Percentiles rank a stretch among this genome's conserved stretches.
Conservation (phyloP, 108 stramenopile species). For the Fragilaria radians region DNA sequence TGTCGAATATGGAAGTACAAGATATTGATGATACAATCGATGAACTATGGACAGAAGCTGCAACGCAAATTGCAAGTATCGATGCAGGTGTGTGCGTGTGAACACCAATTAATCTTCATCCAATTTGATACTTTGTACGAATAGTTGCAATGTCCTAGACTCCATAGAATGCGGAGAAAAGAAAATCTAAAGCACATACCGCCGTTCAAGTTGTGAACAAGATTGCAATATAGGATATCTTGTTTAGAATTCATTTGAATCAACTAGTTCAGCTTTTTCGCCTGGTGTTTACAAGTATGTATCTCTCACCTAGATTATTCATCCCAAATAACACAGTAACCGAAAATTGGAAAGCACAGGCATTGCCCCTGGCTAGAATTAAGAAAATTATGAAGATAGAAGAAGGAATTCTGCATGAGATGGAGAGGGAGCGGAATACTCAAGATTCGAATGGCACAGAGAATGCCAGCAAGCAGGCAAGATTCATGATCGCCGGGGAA, state of each 20-base stretch:
- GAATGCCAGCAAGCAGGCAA: slow-evolving; percentile 6
- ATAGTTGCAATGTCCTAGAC: not conserved
- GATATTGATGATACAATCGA: slow-evolving; percentile 36
- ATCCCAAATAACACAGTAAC: slow-evolving; percentile 8
- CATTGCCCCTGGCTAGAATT: slow-evolving; percentile 81
- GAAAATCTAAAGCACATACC: not conserved
- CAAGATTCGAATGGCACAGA: slow-evolving; percentile 14
- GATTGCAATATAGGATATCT: not conserved
- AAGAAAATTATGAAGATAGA: slow-evolving; percentile 97
- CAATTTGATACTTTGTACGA: not conserved
- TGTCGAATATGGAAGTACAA: slow-evolving; percentile 5
- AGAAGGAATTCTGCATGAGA: slow-evolving; percentile 50
- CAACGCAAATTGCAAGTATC: slow-evolving; percentile 18
- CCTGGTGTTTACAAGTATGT: not conserved
- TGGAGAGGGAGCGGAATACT: slow-evolving; percentile 26
- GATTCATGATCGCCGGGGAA: slow-evolving; percentile 65
- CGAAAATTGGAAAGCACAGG: slow-evolving; percentile 61
- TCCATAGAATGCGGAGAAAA: not conserved
- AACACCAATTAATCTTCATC: no score
- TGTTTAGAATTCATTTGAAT: not conserved
- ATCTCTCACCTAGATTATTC: not conserved
- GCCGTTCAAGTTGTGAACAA: not conserved
- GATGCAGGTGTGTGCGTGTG: slow-evolving; percentile 25
- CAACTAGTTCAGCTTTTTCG: not conserved
- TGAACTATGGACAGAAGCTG: slow-evolving; percentile 33